Base-by-base conservation (phyloP, 2,329 filamentous ascomycete genomes). In the Endoconidiophora polonica region DNA sequence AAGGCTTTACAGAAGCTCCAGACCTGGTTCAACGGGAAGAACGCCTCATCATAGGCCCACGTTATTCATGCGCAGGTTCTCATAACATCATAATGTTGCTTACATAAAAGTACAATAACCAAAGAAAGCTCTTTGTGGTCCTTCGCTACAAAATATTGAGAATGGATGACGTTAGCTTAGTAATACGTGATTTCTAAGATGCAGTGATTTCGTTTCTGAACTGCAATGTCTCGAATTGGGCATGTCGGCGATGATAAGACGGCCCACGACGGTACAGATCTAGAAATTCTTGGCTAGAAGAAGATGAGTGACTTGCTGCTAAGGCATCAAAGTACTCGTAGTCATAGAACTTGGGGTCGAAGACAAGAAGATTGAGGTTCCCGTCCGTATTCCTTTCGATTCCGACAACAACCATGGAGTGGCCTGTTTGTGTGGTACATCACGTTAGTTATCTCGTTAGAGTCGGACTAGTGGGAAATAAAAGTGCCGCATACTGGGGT, bases 361-460 rank as follows among this genome's bases (percentile, higher is more conserved):
- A 94, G 10, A 94, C 83, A 0, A 96, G 68, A 16, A 96, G 67
- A 56, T 84, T 83, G 47, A 71, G 67, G 16, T 69, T 67, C 23
- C 83, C 83, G 53, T 81, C 72, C 33, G 65, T 68, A 24, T 72
- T 74, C 56, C 74, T 76, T 63, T 95, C 87, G 23, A 94, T 71
- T 0, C 90, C 90, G 49, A 96, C 71, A 47, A 96, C 86, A 0
- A 86, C 94, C 68, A 94, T 71, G 1, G 88, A 95, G 62, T 96
- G 90, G 2, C 87, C 86, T 73, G 23, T 36, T 26, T 14, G 18
- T 3, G 22, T 5, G 48, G 14, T 18, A n/a, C 6, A 23, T 22
- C 4, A 22, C 20, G 29, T 5, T 18, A 23, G 16, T 22, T 24
- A 20, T 23, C 6, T 5, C 6, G 43, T 12, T 37, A n/a, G 14